Evolutionary conservation across 2,329 filamentous ascomycete genomes (phyloP), one percentile per base, ranked within the genome.

Genomic region (Epichloe sp.): DNA sequence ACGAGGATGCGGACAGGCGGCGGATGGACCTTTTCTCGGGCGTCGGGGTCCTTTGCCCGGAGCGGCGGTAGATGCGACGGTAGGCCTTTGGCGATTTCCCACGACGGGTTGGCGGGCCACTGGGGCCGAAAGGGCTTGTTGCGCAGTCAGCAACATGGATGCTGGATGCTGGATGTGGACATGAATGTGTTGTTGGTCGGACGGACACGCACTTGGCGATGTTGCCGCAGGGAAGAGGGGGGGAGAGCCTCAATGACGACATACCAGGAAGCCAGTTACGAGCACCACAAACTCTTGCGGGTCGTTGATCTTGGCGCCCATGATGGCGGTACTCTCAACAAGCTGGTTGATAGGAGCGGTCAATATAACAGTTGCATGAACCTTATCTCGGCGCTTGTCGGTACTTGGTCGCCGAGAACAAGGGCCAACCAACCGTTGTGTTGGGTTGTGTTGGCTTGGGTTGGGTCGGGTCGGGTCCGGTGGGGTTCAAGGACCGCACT

Each of bases 101-200:
- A 90, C 3, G 88, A 88, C 8, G 88, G 87, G 63, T 95, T 95
- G 53, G 83, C 70, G 31, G 82, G 79, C 61, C 83, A 82, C 44
- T 83, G 70, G n/a, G 69, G 73, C 59, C 83, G 82, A 66, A 94
- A 95, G 1, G 88, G 84, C 86, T 49, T 23, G 5, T 49, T 38
- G 41, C 21, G 36, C 26, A 37, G 53, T 62, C 53, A 61, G 59
- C 53, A 3, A 19, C 43, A 4, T 44, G 12, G 23, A 31, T 44
- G 26, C 26, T 31, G 26, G 1, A 10, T 10, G 26, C 19, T 19
- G 19, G 19, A 19, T 19, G 3, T 10, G 46, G 8, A 2, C 12
- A 4, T 26, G 11, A 12, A 26, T 3, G n/a, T n/a, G n/a, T n/a
- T n/a, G n/a, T 15, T 17, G n/a, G 14, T 19, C 19, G 19, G 19